Percentiles rank a stretch among this genome's conserved stretches.
Conservation (phyloP, 192 early-diverging fungal species). For the Coemansia sp. region DNA sequence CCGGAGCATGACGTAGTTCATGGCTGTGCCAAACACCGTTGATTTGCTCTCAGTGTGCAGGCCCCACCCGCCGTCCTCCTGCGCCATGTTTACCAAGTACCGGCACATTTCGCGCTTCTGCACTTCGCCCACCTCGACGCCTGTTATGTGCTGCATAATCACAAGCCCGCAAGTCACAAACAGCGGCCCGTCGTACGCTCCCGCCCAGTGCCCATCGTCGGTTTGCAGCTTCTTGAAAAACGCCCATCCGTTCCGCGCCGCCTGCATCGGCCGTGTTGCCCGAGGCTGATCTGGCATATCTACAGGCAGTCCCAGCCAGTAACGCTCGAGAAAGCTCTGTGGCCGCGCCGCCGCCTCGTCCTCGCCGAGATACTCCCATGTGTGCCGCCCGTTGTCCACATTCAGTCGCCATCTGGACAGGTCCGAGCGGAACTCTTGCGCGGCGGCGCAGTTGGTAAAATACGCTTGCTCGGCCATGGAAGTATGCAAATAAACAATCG, state of each 20-base stretch:
- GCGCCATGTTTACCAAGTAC: conserved; percentile 80
- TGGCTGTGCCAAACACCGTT: conserved; percentile 91
- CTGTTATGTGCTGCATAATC: conserved; percentile 84
- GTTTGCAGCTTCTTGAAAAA: conserved; percentile 87
- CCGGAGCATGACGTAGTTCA: conserved; percentile 90
- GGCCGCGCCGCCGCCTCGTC: conserved; percentile 50
- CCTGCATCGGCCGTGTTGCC: conserved; percentile 67
- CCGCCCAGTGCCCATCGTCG: conserved; percentile 91
- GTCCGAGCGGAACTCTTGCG: conserved; percentile 58
- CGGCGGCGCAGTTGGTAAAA: conserved; percentile 34
- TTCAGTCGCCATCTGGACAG: conserved; percentile 80
- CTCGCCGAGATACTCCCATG: conserved; percentile 75
- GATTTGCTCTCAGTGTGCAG: conserved; percentile 92
- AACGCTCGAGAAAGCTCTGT: conserved; percentile 76
- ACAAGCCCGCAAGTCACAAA: conserved; percentile 91
- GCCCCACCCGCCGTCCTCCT: conserved; percentile 96
- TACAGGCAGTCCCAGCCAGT: conserved; percentile 78
- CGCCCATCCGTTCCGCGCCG: conserved; percentile 87
- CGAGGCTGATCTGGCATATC: conserved; percentile 53
- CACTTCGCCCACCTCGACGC: conserved; percentile 58
- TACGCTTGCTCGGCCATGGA: conserved; percentile 35
- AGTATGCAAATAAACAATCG: background rate
- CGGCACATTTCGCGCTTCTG: conserved; percentile 75
- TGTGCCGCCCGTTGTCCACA: conserved; percentile 83
- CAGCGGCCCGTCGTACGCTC: conserved; percentile 96